Conservation (phyloP, 306 rosid species). For the Hippophae tibetana region DNA sequence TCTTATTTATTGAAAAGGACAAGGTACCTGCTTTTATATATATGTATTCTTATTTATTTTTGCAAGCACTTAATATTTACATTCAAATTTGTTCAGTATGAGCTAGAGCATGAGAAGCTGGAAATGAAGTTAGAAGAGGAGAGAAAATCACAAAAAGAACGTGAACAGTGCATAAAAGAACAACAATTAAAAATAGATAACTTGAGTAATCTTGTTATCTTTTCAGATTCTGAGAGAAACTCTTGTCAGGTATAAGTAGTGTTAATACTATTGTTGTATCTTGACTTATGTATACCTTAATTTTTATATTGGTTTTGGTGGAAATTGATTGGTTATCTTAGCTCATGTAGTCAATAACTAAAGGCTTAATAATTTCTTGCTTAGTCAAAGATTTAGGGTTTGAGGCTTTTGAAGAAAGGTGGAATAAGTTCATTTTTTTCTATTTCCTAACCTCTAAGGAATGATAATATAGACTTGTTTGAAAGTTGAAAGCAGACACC, state of each 20-base stretch:
- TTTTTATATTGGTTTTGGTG: too few relatives aligned
- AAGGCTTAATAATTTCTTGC: too few relatives aligned
- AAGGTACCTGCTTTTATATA: not conserved
- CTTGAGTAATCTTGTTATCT: slow-evolving; percentile 33
- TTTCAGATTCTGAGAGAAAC: slow-evolving; percentile 36
- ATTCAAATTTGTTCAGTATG: slow-evolving; percentile 41
- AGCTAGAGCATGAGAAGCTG: slow-evolving; percentile 82
- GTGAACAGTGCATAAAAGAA: slow-evolving; percentile 49
- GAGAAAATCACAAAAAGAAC: slow-evolving; percentile 57
- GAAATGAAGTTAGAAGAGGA: slow-evolving; percentile 76
- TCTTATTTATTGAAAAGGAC: too few relatives aligned
- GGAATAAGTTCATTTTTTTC: not conserved
- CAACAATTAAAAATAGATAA: slow-evolving; percentile 54
- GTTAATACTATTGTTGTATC: not conserved
- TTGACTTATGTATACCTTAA: too few relatives aligned
- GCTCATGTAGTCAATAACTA: too few relatives aligned
- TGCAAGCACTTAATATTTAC: too few relatives aligned
- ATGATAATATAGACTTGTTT: too few relatives aligned
- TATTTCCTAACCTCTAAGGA: too few relatives aligned
- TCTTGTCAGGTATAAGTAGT: slow-evolving; percentile 49
- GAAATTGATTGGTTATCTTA: too few relatives aligned
- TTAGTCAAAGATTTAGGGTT: too few relatives aligned
- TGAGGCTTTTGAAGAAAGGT: not conserved
- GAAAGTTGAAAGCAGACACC: too few relatives aligned
- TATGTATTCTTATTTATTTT: not conserved